A percentile compares a stretch with the other conserved stretches of the same genome.
Evolutionary conservation across 805 yeast genomes (phyloP).

Genomic region (Wickerhamiella kurtzmanii): DNA sequence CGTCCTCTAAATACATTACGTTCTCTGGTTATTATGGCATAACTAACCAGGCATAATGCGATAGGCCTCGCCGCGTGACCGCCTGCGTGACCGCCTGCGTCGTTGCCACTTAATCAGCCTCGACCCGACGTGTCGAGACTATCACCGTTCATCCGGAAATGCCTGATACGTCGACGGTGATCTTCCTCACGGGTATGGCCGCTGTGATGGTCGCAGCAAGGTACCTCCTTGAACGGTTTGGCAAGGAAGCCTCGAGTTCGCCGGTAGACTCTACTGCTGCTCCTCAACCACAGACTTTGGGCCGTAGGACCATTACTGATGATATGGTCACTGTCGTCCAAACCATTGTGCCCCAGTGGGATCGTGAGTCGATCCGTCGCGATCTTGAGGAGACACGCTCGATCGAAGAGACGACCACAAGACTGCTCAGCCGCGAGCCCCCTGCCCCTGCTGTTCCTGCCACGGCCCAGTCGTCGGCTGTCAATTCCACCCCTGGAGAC

Average conservation of each 20-base stretch:
- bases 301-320: conserved; percentile 24
- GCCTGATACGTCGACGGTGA: conserved; percentile 17
- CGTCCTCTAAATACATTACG: too few species aligned
- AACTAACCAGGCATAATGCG: too few species aligned
- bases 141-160: too few species aligned
- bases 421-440: conserved; percentile 45
- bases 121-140: too few species aligned
- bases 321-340: conserved; percentile 76
- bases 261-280: conserved; percentile 1
- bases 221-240: conserved; percentile 7
- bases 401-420: conserved; percentile 67
- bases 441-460: conserved; percentile 39
- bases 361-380: conserved; percentile 54
- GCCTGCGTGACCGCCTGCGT: too few species aligned
- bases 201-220: conserved; percentile 12
- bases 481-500: neutral
- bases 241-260: conserved; percentile 5
- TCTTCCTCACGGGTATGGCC: conserved; percentile 17
- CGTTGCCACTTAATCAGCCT: too few species aligned
- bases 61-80: too few species aligned
- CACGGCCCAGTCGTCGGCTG: conserved; percentile 2
- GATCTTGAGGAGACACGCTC: conserved; percentile 57
- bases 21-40: too few species aligned
- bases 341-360: conserved; percentile 62
- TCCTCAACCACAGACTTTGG: conserved; percentile 1